Conservation (phyloP, 2,329 filamentous ascomycete species). For the Trichoderma sp. region DNA sequence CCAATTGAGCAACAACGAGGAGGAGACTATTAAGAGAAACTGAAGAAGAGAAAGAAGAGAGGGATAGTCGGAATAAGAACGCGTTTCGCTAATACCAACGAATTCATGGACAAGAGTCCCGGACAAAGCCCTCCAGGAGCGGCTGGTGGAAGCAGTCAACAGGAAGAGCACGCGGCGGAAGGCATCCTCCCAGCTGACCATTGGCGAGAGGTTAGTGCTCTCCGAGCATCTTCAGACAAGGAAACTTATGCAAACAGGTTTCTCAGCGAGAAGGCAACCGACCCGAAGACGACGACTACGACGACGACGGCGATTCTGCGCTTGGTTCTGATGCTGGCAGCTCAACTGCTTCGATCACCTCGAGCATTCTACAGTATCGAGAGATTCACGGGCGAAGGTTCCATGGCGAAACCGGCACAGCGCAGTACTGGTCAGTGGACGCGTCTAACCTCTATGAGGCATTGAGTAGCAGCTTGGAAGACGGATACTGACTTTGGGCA, state of each 20-base stretch:
- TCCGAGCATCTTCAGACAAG: neutral
- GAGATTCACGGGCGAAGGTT: constrained; percentile 36
- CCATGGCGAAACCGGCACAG: constrained; percentile 26
- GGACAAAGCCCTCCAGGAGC: neutral
- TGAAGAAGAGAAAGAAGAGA: neutral
- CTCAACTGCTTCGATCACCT: constrained; percentile 36
- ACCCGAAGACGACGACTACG: constrained; percentile 16
- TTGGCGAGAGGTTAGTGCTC: constrained; percentile 20
- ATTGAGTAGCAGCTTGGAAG: neutral
- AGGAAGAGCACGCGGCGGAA: neutral
- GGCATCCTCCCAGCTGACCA: constrained; percentile 18
- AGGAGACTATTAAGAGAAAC: neutral
- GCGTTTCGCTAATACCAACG: neutral
- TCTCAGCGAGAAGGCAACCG: neutral
- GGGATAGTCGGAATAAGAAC: neutral
- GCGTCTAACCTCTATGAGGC: neutral
- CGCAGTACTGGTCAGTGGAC: constrained; percentile 9
- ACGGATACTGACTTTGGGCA: neutral
- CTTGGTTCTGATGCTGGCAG: constrained; percentile 28
- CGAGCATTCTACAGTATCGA: constrained; percentile 38
- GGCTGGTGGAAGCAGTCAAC: neutral
- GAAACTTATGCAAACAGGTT: neutral
- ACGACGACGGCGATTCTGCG: constrained; percentile 30
- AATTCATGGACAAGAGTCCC: neutral
- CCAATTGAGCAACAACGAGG: neutral